Base-by-base conservation (phyloP, 1,284 basidiomycete species). In the Prillingera fragicola region DNA sequence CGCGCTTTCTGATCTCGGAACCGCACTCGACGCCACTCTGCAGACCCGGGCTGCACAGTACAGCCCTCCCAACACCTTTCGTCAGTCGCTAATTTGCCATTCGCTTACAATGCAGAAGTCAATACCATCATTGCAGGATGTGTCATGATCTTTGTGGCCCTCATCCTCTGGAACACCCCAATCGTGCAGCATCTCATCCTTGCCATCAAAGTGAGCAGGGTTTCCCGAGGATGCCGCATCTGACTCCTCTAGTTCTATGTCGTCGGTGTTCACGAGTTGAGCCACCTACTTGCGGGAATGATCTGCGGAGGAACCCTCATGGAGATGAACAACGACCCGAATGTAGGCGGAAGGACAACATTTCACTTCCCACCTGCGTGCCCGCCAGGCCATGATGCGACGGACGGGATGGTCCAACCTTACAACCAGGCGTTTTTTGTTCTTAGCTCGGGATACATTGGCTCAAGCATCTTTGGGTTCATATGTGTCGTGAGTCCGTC, bases 361-460 rank as follows among this genome's bases (percentile, higher is more conserved):
- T n/a, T n/a, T n/a, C n/a, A n/a, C n/a, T n/a, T n/a, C n/a, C n/a
- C n/a, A n/a, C n/a, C n/a, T n/a, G n/a, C n/a, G n/a, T n/a, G n/a
- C n/a, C n/a, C n/a, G n/a, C n/a, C n/a, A n/a, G n/a, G n/a, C n/a
- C n/a, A n/a, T n/a, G n/a, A n/a, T n/a, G n/a, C n/a, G n/a, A n/a
- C n/a, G n/a, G n/a, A n/a, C n/a, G n/a, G n/a, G n/a, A n/a, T n/a
- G n/a, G n/a, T n/a, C n/a, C n/a, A n/a, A n/a, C n/a, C n/a, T n/a
- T n/a, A n/a, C n/a, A n/a, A n/a, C n/a, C n/a, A n/a, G n/a, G n/a
- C n/a, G n/a, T n/a, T n/a, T n/a, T n/a, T n/a, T n/a, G n/a, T n/a
- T n/a, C n/a, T n/a, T n/a, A n/a, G n/a, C n/a, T 63, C 69, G 12
- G 71, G 71, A 8, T 70, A 71, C 52, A 31, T 70, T 1, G 69